Base-by-base conservation (phyloP, 164 flowering plant genomes). In the Magnolia sinica region DNA sequence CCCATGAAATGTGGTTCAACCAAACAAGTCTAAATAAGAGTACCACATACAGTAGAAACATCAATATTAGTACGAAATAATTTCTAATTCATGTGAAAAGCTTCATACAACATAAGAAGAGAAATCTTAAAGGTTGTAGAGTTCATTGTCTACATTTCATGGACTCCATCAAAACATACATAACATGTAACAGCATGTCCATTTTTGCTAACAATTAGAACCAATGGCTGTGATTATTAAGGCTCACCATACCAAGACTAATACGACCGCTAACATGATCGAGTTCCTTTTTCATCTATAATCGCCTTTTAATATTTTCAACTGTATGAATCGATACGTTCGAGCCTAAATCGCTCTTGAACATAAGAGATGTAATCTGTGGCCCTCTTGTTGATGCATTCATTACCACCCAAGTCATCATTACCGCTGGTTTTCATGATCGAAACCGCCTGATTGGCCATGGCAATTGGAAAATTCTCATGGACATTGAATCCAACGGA, bases 281-380 rank as follows among this genome's bases (percentile, higher is more conserved):
- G 27, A 24, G 27, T 24, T 24, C 27, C 27, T 24, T 24, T 24
- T 24, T 37, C 45, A 37, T 37, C 37, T 31, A 55, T 55, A 2
- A 16, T 16, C 11, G 2, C 3, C 59, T 9, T 55, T 10, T 8
- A 16, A 55, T 55, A 9, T 55, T 55, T 23, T 55, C 59, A 10
- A 55, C 59, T 5, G n/a, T 82, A 81, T 0, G 88, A 82, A 69
- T 80, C 79, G 37, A 70, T 27, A 59, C 84, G 77, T 64, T 91
- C 89, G 9, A 85, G 88, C 83, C 77, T 83, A 79, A 91, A 88
- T 61, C 94, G 85, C 77, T 90, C 91, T 70, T 83, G 91, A 65
- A 90, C 94, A 22, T 79, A 70, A 68, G 91, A 87, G 18, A 92
- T 90, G 76, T 89, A 92, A 22, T 37, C 73, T 3, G 84, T 85